Base-by-base conservation (phyloP, 352 stramenopile species). In the Aphanomyces cochlioides region DNA sequence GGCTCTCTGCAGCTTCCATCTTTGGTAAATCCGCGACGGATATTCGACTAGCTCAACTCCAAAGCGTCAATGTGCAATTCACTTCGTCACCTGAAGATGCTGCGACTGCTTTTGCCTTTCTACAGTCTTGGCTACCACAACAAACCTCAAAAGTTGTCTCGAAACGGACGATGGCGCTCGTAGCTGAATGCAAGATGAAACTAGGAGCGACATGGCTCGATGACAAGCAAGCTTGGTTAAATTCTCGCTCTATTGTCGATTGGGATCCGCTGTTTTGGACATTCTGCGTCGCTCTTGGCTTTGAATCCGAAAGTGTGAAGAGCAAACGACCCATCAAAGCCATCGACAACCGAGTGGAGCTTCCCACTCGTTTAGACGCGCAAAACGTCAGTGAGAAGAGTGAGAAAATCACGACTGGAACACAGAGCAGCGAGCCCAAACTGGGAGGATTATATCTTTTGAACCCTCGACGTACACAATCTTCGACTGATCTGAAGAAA, bases 11-110 rank as follows among this genome's bases (percentile, higher is more conserved):
- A 17, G 21, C 17, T 8, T 17, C 12, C 17, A 28, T 70, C 15
- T 70, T 70, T 63, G 47, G 47, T 50, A 63, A 43, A 6, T 21
- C 64, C 8, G 64, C 28, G 7, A 19, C 10, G 8, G 64, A 70
- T 19, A n/a, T 63, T 60, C 64, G 64, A 15, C 38, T 13, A 7
- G 39, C 34, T 4, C 64, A 70, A 50, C 45, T 70, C 17, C 36
- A 47, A 5, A 5, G 5, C 6, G 7, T 70, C 21, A 1, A 19
- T 4, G 15, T 19, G 1, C 28, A 7, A 10, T 19, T 70, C 19
- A 8, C 8, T 36, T 19, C 41, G 21, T n/a, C 47, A 13, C 17
- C 39, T 61, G 15, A 34, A 34, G 64, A 70, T 7, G 54, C 47
- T 7, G 47, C 47, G 50, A 19, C 56, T 34, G 64, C 47, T 5